These are phyloP conservation scores for Nemania sp. DNA, from an alignment of 2,329 filamentous ascomycete genomes.

Conservation along the genomic window DNA sequence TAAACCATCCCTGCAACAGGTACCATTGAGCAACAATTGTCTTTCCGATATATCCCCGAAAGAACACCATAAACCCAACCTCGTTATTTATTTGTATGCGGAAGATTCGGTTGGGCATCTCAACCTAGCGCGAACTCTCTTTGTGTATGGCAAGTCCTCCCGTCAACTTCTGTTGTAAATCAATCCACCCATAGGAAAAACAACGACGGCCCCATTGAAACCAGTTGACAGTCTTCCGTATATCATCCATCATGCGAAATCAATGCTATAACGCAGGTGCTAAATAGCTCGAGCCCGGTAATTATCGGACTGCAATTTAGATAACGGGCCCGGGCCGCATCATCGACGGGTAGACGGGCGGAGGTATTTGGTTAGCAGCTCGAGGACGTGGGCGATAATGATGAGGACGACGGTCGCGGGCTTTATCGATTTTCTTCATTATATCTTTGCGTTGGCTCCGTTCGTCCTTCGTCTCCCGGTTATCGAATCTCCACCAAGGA, in stretches of 20 bases:
- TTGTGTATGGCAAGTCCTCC: neutral
- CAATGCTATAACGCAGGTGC: neutral
- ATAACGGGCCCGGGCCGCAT: neutral
- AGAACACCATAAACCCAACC: conserved; percentile 23
- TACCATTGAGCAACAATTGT: conserved; percentile 5
- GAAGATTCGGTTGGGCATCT: neutral
- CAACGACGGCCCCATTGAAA: neutral
- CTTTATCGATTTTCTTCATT: conserved; percentile 35
- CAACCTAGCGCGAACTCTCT: neutral
- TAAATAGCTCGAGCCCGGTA: neutral
- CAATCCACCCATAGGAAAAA: neutral
- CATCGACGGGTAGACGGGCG: neutral
- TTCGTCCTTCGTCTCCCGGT: conserved; percentile 37
- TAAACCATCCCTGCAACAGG: conserved; percentile 21
- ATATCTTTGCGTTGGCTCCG: conserved; percentile 36
- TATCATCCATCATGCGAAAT: neutral
- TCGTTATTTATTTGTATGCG: conserved; percentile 18
- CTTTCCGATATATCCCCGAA: conserved; percentile 18
- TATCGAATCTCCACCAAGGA: conserved; percentile 44
- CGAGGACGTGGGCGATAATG: neutral
- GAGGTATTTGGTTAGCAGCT: neutral
- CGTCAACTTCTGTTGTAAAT: neutral
- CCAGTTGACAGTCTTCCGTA: neutral
- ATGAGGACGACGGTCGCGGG: neutral
- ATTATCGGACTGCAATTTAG: neutral